A percentile compares a stretch with the other conserved stretches of the same genome.
phyloP scores from a whole-genome alignment of 305 asterid genomes.

The Solanum chacoense region DNA sequence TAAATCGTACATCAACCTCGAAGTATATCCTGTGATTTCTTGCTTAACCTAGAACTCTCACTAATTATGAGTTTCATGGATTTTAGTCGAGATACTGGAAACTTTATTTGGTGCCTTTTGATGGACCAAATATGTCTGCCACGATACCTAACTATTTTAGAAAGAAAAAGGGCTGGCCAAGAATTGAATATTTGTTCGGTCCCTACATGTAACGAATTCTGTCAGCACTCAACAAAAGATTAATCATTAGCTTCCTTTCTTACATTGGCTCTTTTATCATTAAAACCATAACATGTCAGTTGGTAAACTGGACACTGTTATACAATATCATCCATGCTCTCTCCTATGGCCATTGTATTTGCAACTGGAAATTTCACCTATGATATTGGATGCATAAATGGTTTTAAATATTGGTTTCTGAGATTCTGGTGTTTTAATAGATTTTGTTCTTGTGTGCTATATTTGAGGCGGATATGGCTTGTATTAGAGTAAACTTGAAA shows the following conservation, averaged over 20 bases:
- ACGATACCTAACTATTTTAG: neutral
- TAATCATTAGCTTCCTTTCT: neutral
- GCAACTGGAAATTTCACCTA: neutral
- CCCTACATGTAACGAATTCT: neutral
- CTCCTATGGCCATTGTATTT: neutral
- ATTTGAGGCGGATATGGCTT: neutral
- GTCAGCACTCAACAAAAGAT: neutral
- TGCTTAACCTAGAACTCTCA: neutral
- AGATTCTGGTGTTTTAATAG: neutral
- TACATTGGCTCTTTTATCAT: neutral
- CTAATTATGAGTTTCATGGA: neutral
- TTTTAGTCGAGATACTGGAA: neutral
- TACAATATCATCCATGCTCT: neutral
- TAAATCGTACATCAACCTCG: neutral
- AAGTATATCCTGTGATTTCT: neutral
- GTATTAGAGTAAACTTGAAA: neutral
- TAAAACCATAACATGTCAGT: neutral
- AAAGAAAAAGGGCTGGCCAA: neutral
- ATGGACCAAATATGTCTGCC: conserved; percentile 2
- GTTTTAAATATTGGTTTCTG: neutral
- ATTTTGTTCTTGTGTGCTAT: neutral
- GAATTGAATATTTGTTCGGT: neutral
- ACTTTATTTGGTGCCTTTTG: neutral
- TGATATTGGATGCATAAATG: neutral
- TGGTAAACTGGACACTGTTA: neutral